Conservation (phyloP, 116 monocot genomes). For the Dioscorea cayenensis region DNA sequence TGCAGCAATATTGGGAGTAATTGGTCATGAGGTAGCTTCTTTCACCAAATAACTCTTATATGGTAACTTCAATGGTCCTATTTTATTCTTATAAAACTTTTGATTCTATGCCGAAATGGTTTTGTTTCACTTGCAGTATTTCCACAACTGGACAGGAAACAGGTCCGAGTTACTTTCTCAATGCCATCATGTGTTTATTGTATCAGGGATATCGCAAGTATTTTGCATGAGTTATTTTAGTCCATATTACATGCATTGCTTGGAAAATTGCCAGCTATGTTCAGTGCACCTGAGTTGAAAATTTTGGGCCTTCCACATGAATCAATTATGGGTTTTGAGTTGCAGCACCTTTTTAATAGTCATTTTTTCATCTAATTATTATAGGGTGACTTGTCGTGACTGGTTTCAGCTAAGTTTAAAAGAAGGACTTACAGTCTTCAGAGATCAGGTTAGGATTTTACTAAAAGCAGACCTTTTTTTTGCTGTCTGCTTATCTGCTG, state of each 20-base stretch:
- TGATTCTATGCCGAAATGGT: not conserved
- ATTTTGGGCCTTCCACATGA: not conserved
- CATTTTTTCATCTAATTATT: not conserved
- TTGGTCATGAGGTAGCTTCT: slow-evolving; percentile 89
- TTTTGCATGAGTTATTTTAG: too few species aligned
- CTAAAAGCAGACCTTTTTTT: not conserved
- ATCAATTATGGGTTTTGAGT: not conserved
- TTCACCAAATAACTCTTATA: not conserved
- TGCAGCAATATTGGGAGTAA: slow-evolving; percentile 95
- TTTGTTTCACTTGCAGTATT: slow-evolving; percentile 69
- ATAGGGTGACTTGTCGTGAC: slow-evolving; percentile 98
- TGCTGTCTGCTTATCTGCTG: not conserved
- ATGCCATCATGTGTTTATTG: not conserved
- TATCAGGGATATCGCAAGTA: not conserved
- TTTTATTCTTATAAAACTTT: not conserved
- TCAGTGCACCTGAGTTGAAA: too few species aligned
- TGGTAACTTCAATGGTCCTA: not conserved
- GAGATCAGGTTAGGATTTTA: slow-evolving; percentile 73
- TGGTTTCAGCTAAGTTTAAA: slow-evolving; percentile 99
- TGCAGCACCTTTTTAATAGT: not conserved
- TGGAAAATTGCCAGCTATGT: too few species aligned
- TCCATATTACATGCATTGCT: too few species aligned
- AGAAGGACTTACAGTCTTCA: slow-evolving; percentile 97
- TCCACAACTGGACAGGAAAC: slow-evolving; percentile 99
- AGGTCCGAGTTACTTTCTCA: slow-evolving; percentile 43